Evolutionary conservation across 495 filamentous ascomycete species (phyloP).

Genomic region (Aspergillus nidulans): DNA sequence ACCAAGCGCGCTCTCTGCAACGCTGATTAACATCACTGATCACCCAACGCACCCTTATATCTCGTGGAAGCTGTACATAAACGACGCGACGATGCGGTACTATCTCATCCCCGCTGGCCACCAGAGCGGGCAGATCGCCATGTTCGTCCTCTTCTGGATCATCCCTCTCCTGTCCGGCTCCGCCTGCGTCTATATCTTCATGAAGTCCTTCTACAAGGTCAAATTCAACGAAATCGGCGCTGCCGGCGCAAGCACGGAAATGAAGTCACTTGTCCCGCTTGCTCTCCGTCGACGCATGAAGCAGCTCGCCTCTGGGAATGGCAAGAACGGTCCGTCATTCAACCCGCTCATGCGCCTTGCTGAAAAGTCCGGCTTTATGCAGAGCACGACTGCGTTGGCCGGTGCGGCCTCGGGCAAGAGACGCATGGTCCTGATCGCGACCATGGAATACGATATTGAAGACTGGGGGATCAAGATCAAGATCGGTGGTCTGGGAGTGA

Average conservation of each 20-base stretch:
- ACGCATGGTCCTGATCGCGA: constrained; percentile 60
- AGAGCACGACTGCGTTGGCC: constrained; percentile 39
- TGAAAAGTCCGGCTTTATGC: constrained; percentile 40
- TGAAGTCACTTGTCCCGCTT: constrained; percentile 6
- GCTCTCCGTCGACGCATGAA: constrained; percentile 32
- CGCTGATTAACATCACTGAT: constrained; percentile 57
- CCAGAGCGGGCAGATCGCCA: constrained; percentile 48
- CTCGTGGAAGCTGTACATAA: constrained; percentile 50
- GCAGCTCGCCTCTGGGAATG: constrained; percentile 4
- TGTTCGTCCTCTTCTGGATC: constrained; percentile 53
- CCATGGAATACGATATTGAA: constrained; percentile 70
- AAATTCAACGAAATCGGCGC: constrained; percentile 66
- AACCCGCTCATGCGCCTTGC: constrained; percentile 28
- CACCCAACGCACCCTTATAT: constrained; percentile 50
- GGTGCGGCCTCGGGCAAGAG: constrained; percentile 35
- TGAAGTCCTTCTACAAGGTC: constrained; percentile 63
- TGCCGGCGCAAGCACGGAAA: constrained; percentile 33
- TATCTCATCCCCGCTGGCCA: constrained; percentile 50
- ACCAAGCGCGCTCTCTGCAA: constrained; percentile 50
- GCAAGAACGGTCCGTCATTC: constrained; percentile 12
- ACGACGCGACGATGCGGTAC: constrained; percentile 54
- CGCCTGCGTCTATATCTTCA: constrained; percentile 53
- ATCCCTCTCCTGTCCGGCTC: constrained; percentile 50
- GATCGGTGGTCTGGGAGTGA: constrained; percentile 66
- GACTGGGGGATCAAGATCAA: constrained; percentile 70